A percentile compares a stretch with the other conserved stretches of the same genome.
phyloP scores from a whole-genome alignment of 345 rosid genomes.

The Eutrema yunnanense region DNA sequence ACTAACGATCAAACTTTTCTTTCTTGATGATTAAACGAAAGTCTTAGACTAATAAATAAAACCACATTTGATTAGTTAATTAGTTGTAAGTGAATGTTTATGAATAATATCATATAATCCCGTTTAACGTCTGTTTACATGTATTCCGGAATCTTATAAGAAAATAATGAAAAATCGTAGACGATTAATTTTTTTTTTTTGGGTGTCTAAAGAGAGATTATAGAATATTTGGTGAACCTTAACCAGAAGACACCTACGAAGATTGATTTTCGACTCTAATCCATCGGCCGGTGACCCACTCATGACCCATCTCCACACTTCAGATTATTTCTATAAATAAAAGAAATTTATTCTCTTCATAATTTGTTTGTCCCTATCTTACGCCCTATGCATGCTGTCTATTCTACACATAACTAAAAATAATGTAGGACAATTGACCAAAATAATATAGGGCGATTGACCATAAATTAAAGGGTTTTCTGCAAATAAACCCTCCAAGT shows the following conservation, averaged over 20 bases:
- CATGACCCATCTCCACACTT: constrained; percentile 4
- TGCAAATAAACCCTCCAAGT: too few species aligned
- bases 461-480: too few species aligned
- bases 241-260: constrained; percentile 11
- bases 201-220: not conserved
- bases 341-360: not conserved
- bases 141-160: not conserved
- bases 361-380: not conserved
- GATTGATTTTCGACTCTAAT: constrained; percentile 10
- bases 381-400: not conserved
- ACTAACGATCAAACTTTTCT: constrained; percentile 9
- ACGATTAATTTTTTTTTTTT: too few species aligned
- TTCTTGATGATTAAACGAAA: not conserved
- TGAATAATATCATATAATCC: not conserved
- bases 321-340: not conserved
- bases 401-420: not conserved
- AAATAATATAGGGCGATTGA: too few species aligned
- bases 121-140: not conserved
- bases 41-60: not conserved
- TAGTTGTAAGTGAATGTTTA: not conserved
- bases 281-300: constrained; percentile 15
- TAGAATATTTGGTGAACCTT: constrained; percentile 22
- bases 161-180: not conserved
- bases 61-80: not conserved
- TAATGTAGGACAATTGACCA: too few species aligned